Percentiles rank a stretch among this genome's conserved stretches.
Evolutionary conservation across 208 protist genomes (phyloP).

Genomic region (Trichomonas gallinae): DNA sequence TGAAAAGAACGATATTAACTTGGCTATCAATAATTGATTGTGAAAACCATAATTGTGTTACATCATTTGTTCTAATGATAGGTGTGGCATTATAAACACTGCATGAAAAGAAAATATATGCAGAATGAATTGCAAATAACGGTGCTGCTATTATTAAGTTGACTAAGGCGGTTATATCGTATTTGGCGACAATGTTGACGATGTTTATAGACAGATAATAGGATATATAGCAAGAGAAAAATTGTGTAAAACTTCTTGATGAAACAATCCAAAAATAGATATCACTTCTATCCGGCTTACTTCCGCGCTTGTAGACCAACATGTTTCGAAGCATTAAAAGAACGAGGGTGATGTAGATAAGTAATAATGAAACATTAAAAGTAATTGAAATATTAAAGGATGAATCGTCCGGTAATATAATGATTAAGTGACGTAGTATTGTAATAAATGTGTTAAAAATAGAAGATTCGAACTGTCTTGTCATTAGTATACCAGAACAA

Average conservation of each 20-base stretch:
- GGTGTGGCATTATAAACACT: not conserved
- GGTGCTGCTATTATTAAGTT: not conserved
- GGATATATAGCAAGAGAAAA: not conserved
- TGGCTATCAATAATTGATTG: not conserved
- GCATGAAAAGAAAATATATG: not conserved
- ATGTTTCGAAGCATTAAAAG: not conserved
- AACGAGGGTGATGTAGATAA: not conserved
- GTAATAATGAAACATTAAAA: not conserved
- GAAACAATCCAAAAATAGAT: not conserved
- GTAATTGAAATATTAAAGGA: not conserved
- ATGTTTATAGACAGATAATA: not conserved
- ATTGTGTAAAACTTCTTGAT: not conserved
- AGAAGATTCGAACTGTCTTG: not conserved
- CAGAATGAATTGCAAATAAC: not conserved
- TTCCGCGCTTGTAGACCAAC: not conserved
- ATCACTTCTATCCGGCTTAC: not conserved
- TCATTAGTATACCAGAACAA: not conserved
- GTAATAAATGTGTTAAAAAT: not conserved
- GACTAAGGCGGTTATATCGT: not conserved
- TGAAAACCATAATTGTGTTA: not conserved
- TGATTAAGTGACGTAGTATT: not conserved
- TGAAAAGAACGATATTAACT: not conserved
- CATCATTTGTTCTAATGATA: not conserved
- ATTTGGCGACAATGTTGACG: no score
- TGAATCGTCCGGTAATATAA: not conserved